Base-by-base conservation (phyloP, 2,329 filamentous ascomycete species). In the Colletotrichum viniferum region DNA sequence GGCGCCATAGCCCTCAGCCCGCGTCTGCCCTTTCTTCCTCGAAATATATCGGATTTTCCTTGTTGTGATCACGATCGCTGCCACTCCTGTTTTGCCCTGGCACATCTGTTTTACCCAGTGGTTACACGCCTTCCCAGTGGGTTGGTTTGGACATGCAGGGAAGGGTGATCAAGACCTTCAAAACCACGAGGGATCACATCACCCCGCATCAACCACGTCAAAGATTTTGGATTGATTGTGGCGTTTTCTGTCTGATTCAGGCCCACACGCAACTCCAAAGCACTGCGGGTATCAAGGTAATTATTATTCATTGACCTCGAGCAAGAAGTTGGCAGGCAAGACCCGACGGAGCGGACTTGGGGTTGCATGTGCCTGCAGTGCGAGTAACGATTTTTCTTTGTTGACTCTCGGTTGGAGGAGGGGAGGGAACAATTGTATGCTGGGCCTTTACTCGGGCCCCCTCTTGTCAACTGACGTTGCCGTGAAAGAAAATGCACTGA, bases 321-420 rank as follows among this genome's bases (percentile, higher is more conserved):
- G 32, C 24, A 61, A 61, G 5, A 28, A 65, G 16, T 52, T 55
- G 64, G 64, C 36, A 48, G 38, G 34, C 43, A 32, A 32, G 21
- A n/a, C 18, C 38, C 64, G 21, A 55, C 18, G 13, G 14, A 28
- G 64, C 30, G 18, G 56, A 56, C 38, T 65, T 34, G 38, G 4
- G 32, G 21, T 26, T n/a, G 55, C 28, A 56, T 60, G 65, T 65
- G 43, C 61, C 43, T 65, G 21, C 43, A 12, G 48, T 55, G 18
- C 48, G 61, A 55, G 48, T 43, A 64, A 60, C 48, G 36, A 43
- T 24, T 14, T 67, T 43, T 65, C 74, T 76, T 70, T 76, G 64
- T 76, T 58, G 55, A 58, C 56, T 52, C 48, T 74, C 30, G 56
- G 21, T 21, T 14, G 21, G 48, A 73, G 73, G 73, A 56, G 36